Conservation (phyloP, 306 rosid genomes). For the Sophora flavescens region DNA sequence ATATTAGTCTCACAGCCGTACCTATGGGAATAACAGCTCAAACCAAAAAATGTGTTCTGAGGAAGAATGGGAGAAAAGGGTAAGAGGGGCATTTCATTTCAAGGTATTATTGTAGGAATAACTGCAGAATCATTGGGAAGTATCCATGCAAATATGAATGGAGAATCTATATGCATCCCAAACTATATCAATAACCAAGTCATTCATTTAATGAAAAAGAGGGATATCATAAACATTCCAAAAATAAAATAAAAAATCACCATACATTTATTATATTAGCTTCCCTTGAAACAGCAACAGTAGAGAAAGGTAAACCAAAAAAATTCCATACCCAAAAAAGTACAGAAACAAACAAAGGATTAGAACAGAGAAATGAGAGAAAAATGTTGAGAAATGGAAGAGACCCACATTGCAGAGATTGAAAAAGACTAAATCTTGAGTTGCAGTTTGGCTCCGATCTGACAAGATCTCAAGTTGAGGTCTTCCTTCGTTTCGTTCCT, state of each 20-base stretch:
- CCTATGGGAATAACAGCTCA: too few relatives aligned
- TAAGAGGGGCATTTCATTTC: not conserved
- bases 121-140: constrained; percentile 30
- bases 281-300: too few relatives aligned
- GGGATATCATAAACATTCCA: not conserved
- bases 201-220: not conserved
- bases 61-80: constrained; percentile 31
- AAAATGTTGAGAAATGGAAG: constrained; percentile 39
- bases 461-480: constrained; percentile 61
- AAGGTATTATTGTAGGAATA: constrained; percentile 40
- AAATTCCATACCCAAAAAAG: not conserved
- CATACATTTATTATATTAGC: too few relatives aligned
- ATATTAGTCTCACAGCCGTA: too few relatives aligned
- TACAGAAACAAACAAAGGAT: not conserved
- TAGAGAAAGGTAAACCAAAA: too few relatives aligned
- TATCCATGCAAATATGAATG: constrained; percentile 36
- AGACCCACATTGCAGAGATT: constrained; percentile 54
- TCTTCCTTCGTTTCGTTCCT: not conserved
- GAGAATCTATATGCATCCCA: not conserved
- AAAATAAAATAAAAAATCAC: too few relatives aligned
- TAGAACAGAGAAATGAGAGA: not conserved
- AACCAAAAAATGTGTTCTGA: constrained; percentile 5
- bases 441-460: constrained; percentile 57
- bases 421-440: constrained; percentile 39
- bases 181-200: not conserved